Percentiles rank a stretch among this genome's conserved stretches.
Evolutionary conservation across 805 yeast genomes (phyloP).

Genomic region (Sugiyamaella smithiae): DNA sequence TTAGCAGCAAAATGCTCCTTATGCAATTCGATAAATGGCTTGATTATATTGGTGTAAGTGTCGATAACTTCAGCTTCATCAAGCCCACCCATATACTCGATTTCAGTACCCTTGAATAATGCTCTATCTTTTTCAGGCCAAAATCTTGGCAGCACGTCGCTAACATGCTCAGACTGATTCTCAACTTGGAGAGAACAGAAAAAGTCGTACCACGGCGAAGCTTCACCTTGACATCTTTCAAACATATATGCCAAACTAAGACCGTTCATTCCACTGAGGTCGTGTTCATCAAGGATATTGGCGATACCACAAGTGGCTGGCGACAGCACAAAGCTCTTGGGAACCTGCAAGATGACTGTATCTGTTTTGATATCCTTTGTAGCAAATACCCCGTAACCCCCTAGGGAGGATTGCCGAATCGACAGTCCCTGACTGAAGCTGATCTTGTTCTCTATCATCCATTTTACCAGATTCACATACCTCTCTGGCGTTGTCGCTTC

Average conservation of each 20-base stretch:
- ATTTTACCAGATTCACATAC: slow-evolving; percentile 38
- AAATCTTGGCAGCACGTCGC: slow-evolving; percentile 54
- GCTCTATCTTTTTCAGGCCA: slow-evolving; percentile 53
- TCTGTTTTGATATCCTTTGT: slow-evolving; percentile 38
- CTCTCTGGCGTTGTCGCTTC: slow-evolving; percentile 2
- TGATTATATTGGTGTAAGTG: slow-evolving; percentile 39
- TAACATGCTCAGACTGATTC: slow-evolving; percentile 9
- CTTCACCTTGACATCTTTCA: slow-evolving; percentile 55
- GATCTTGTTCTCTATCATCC: slow-evolving; percentile 56
- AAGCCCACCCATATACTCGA: slow-evolving; percentile 57
- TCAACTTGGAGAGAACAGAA: slow-evolving; percentile 45
- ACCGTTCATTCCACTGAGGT: slow-evolving; percentile 61
- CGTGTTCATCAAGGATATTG: slow-evolving; percentile 61
- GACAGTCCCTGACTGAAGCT: slow-evolving; percentile 52
- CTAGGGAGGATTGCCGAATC: slow-evolving; percentile 47
- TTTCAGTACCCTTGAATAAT: slow-evolving; percentile 58
- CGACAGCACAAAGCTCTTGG: slow-evolving; percentile 34
- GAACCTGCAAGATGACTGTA: slow-evolving; percentile 34
- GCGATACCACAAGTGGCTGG: slow-evolving; percentile 49
- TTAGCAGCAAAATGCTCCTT: slow-evolving; percentile 19
- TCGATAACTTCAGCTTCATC: slow-evolving; percentile 45
- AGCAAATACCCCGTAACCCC: slow-evolving; percentile 78
- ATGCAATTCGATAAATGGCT: slow-evolving; percentile 25
- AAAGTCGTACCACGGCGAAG: slow-evolving; percentile 80
- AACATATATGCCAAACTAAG: slow-evolving; percentile 68